Base-by-base conservation (phyloP, 805 yeast genomes). In the Teunomyces panamensis region DNA sequence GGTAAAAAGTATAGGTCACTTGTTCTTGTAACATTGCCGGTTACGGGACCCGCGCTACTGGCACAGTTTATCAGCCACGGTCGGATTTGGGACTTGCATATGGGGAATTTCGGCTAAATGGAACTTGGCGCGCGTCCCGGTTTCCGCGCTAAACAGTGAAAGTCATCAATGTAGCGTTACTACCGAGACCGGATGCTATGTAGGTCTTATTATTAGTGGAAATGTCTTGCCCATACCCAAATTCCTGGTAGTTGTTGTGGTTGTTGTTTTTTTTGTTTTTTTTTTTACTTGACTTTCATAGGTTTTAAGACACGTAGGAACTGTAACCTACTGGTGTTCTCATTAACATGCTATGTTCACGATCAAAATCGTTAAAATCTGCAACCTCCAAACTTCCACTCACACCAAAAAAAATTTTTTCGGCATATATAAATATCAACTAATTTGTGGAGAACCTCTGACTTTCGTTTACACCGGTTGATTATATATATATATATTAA, bases 371-470 rank as follows among this genome's bases (percentile, higher is more conserved):
- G 13, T 16, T 26, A 20, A 36, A 36, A 7, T 13, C 39, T 36
- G 28, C 41, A 36, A 13, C 41, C 41, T 29, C n/a, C 39, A 6
- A 13, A 37, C 5, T 37, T 20, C 30, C 34, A 32, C 14, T n/a
- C 41, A 13, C 16, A 20, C n/a, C 24, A 36, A n/a, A 11, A 26
- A 32, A 7, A 32, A 32, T 13, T 10, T 36, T 36, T 26, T 37
- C 17, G 41, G 30, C 41, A 16, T 26, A 37, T 37, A 37, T 37
- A 37, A 37, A 37, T 24, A 37, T 17, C 41, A 24, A 37, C 41
- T 37, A 37, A 37, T 37, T 37, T 37, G 41, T 37, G 41, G 41
- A 37, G 41, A 37, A 37, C 24, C 27, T 17, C 9, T 17, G 20
- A n/a, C 20, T 17, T 35, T 17, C 39, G 20, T 24, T 37, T 26